Conservation (phyloP, 164 flowering plant genomes). For the Amborella trichopoda region DNA sequence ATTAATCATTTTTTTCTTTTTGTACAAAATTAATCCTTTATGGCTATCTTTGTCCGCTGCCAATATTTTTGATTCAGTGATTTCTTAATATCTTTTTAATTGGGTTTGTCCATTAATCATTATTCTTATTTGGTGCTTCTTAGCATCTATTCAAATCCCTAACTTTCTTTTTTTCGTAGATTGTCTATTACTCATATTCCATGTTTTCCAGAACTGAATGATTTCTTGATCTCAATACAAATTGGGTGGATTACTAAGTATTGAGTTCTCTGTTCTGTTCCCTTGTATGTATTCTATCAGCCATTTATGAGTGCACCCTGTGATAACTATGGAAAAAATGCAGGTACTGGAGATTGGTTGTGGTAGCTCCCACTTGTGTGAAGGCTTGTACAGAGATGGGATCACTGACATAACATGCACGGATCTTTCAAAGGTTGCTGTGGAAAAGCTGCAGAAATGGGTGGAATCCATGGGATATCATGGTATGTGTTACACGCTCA, state of each 20-base stretch:
- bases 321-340: constrained; percentile 4
- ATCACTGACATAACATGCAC: constrained; percentile 68
- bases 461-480: constrained; percentile 36
- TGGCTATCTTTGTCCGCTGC: too few relatives aligned
- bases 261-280: background rate
- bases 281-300: background rate
- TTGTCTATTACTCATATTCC: background rate
- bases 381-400: constrained; percentile 67
- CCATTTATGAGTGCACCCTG: background rate
- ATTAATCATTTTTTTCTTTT: background rate
- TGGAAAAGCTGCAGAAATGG: constrained; percentile 61
- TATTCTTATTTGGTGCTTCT: background rate
- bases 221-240: background rate
- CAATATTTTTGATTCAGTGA: too few relatives aligned
- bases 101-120: too few relatives aligned
- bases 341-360: constrained; percentile 93
- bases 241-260: background rate
- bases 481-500: constrained; percentile 28
- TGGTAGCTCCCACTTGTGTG: constrained; percentile 78
- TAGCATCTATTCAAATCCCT: background rate
- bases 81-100: too few relatives aligned
- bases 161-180: background rate
- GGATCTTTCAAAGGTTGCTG: constrained; percentile 79
- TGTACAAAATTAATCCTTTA: background rate
- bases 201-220: background rate